Evolutionary conservation across 2,329 filamentous ascomycete genomes (phyloP), one percentile per base, ranked within the genome.

Genomic region (Ceratocystis colombiana): DNA sequence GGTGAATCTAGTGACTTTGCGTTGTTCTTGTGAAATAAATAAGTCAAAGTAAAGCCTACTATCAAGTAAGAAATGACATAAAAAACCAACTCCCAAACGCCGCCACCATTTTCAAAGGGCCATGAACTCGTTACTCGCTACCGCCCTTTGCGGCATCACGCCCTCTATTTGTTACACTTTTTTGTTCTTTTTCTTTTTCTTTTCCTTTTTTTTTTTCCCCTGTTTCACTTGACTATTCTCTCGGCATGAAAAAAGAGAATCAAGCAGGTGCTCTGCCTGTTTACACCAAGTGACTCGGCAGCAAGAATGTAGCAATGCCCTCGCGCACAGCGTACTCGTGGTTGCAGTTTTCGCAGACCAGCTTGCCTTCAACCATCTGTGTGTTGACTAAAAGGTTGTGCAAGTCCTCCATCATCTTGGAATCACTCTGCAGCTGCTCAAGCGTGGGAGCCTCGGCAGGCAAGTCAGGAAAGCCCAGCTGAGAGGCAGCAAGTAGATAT

Each of bases 241-340:
- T 37, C 33, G 10, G 2, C 37, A 10, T 20, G 3, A 25, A 15
- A 28, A 5, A 28, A 30, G 22, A 55, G 12, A 8, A 12, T 6
- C 50, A 8, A 15, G 22, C 25, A 25, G 8, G 22, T 57, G 33
- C 3, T 8, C 3, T n/a, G 25, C 41, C 28, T 61, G 22, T 30
- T 76, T 74, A 85, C 61, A 92, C 94, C 76, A 99, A 77, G 79
- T 99, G 94, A 72, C 88, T 94, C 12, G 94, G 94, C 71, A 99
- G 77, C 73, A 99, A 77, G 73, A 99, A 99, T 76, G 97, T 97
- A 68, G 91, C 90, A 75, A 97, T 96, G 4, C 94, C 94, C 77
- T 99, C 93, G 74, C 94, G 92, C 69, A 99, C 87, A 68, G 86
- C 86, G 76, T 97, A 99, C 79, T 96, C 90, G 74, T 97, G 93